Percentiles rank a stretch among this genome's conserved stretches.
Conservation (phyloP, 768 basidiomycete genomes). For the Amanita jacksonii region DNA sequence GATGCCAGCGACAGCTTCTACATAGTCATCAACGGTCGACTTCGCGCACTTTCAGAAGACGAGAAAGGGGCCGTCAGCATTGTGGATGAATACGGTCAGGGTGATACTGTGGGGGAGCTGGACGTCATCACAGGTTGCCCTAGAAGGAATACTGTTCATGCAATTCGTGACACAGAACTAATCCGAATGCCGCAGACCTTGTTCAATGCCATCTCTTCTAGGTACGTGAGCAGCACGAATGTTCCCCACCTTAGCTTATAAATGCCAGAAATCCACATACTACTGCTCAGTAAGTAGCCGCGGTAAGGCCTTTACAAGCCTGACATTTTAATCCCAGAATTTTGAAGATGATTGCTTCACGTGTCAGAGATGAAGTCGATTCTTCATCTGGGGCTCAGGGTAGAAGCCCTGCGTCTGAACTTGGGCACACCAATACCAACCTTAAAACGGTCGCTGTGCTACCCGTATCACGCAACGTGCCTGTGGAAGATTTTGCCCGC, state of each 20-base stretch:
- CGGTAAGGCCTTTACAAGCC: background rate
- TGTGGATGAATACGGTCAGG: slow-evolving; percentile 91
- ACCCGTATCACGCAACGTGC: slow-evolving; percentile 80
- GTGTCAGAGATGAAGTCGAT: slow-evolving; percentile 80
- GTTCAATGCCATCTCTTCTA: slow-evolving; percentile 92
- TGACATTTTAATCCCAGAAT: slow-evolving; percentile 32
- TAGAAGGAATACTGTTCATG: slow-evolving; percentile 87
- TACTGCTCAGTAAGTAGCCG: slow-evolving; percentile 58
- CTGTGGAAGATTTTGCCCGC: slow-evolving; percentile 81
- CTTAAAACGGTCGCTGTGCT: slow-evolving; percentile 91
- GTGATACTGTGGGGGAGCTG: slow-evolving; percentile 93
- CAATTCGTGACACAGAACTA: slow-evolving; percentile 95
- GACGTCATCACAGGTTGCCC: slow-evolving; percentile 92
- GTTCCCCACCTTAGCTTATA: background rate
- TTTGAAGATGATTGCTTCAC: slow-evolving; percentile 82
- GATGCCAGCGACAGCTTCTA: slow-evolving; percentile 94
- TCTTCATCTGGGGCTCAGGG: slow-evolving; percentile 42
- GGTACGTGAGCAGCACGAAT: slow-evolving; percentile 31
- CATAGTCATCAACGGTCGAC: slow-evolving; percentile 94
- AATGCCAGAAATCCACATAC: slow-evolving; percentile 65
- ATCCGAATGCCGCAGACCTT: slow-evolving; percentile 95
- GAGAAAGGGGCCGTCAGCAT: slow-evolving; percentile 72
- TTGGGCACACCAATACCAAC: slow-evolving; percentile 73
- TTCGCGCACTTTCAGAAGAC: slow-evolving; percentile 81
- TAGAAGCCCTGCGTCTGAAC: slow-evolving; percentile 44